Base-by-base conservation (phyloP, 352 stramenopile species). In the Globisporangium nodosum region DNA sequence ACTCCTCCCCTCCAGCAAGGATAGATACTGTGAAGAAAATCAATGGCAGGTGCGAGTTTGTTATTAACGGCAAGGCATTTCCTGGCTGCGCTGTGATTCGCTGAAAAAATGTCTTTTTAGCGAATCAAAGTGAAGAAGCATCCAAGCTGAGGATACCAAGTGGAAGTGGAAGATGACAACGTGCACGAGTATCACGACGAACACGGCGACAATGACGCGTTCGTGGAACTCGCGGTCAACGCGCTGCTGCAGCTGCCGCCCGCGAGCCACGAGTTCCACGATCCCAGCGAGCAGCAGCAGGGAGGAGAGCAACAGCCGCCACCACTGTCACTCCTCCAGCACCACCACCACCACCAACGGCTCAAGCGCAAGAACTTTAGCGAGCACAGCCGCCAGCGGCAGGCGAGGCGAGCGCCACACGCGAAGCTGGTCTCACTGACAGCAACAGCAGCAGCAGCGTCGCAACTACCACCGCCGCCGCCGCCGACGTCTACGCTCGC, bases 331-430 rank as follows among this genome's bases (percentile, higher is more conserved):
- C 40, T 51, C 7, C 61, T 30, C 12, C 56, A 56, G 9, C 47
- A 45, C 18, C 49, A 42, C 11, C 16, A 54, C 39, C 54, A 71
- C 18, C 58, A 64, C 0, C 61, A 68, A 52, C 60, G 75, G 9
- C 62, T 71, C 30, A 90, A 90, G 63, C 77, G 80, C 43, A 87
- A 81, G 53, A 88, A 86, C 69, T 78, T 88, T 50, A 88, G 76
- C 61, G 88, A 90, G 57, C 60, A 76, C 33, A 39, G 33, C 33
- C 6, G 37, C 37, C 16, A 43, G 37, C 37, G 37, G 37, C 37
- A 43, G 12, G 37, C 37, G 12, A 43, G 35, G 8, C 35, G 12
- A 16, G 35, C 35, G 11, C 12, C 35, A 9, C 31, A 1, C 5
- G 31, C 18, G 39, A 3, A 12, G 40, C 40, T 20, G 15, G 37